Percentiles rank a stretch among this genome's conserved stretches.
Evolutionary conservation across 805 yeast genomes (phyloP).

Genomic region (Yarrowia sp.): DNA sequence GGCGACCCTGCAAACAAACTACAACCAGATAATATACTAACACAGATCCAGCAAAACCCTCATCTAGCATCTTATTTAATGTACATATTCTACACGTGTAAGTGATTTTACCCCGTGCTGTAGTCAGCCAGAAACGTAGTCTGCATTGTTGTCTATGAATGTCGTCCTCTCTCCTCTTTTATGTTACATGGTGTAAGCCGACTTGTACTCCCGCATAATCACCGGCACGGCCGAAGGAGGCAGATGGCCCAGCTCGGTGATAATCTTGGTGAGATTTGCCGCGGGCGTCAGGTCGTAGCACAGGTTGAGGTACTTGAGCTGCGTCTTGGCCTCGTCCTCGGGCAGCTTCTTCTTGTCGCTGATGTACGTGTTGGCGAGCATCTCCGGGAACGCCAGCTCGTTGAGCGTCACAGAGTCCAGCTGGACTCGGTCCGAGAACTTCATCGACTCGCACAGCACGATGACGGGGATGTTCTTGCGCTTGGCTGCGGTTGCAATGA

Average conservation of each 20-base stretch:
- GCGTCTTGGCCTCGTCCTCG: background rate
- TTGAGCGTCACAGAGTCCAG: slow-evolving; percentile 92
- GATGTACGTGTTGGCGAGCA: slow-evolving; percentile 37
- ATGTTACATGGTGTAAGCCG: slow-evolving; percentile 27
- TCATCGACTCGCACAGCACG: slow-evolving; percentile 92
- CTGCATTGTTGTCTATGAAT: no score
- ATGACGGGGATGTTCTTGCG: slow-evolving; percentile 88
- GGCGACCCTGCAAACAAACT: no score
- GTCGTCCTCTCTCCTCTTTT: no score
- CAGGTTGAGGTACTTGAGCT: slow-evolving; percentile 71
- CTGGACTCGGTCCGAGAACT: slow-evolving; percentile 93
- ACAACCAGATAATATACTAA: no score
- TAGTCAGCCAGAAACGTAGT: no score
- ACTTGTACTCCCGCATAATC: slow-evolving; percentile 85
- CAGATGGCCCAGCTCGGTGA: slow-evolving; percentile 92
- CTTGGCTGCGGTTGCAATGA: slow-evolving; percentile 87
- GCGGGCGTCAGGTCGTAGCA: slow-evolving; percentile 95
- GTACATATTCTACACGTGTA: slow-evolving; percentile 19
- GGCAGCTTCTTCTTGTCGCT: slow-evolving; percentile 30
- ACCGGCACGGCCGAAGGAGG: slow-evolving; percentile 99
- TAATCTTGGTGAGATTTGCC: slow-evolving; percentile 86
- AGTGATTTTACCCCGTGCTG: background rate
- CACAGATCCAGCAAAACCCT: slow-evolving; percentile 26
- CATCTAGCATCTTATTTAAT: slow-evolving; percentile 27
- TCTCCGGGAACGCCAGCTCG: slow-evolving; percentile 53